These are phyloP conservation scores for Hyphopichia burtonii DNA, from an alignment of 1,139 yeast species.

Conservation along the genomic window DNA sequence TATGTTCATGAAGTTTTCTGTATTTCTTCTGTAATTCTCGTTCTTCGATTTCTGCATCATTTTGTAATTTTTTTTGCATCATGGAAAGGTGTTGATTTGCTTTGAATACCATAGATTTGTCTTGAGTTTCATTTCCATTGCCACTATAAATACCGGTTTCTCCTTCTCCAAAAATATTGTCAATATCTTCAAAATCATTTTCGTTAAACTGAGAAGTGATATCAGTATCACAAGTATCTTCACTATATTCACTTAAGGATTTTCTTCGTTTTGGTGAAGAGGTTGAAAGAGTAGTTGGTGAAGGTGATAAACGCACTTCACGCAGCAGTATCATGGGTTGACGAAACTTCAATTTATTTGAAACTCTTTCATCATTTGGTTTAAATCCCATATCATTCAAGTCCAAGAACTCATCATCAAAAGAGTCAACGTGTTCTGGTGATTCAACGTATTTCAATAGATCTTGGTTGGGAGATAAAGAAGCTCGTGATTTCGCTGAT, in stretches of 20 bases:
- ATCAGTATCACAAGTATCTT: conserved; percentile 38
- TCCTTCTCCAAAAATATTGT: conserved; percentile 38
- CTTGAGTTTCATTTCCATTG: conserved; percentile 9
- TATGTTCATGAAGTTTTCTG: conserved; percentile 13
- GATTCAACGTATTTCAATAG: conserved; percentile 2
- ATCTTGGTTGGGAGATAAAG: conserved; percentile 3
- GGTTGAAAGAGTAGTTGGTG: conserved; percentile 22
- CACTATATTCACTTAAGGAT: conserved; percentile 37
- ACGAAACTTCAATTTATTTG: neutral
- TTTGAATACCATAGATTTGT: conserved; percentile 2
- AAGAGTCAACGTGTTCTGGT: conserved; percentile 4
- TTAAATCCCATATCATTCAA: neutral
- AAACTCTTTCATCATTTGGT: neutral
- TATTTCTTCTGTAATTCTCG: conserved; percentile 23
- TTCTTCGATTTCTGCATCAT: conserved; percentile 38
- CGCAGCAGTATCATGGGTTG: conserved; percentile 1
- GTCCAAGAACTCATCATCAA: conserved; percentile 4
- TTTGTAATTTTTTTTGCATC: conserved; percentile 26
- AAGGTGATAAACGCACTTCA: conserved; percentile 12
- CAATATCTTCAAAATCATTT: conserved; percentile 43
- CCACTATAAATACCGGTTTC: conserved; percentile 34
- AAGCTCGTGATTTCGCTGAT: neutral
- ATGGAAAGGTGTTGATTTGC: conserved; percentile 18
- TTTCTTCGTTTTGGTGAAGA: conserved; percentile 22
- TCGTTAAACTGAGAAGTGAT: conserved; percentile 41